Evolutionary conservation across 2,329 filamentous ascomycete species (phyloP).

Genomic region (Botrytis squamosa): DNA sequence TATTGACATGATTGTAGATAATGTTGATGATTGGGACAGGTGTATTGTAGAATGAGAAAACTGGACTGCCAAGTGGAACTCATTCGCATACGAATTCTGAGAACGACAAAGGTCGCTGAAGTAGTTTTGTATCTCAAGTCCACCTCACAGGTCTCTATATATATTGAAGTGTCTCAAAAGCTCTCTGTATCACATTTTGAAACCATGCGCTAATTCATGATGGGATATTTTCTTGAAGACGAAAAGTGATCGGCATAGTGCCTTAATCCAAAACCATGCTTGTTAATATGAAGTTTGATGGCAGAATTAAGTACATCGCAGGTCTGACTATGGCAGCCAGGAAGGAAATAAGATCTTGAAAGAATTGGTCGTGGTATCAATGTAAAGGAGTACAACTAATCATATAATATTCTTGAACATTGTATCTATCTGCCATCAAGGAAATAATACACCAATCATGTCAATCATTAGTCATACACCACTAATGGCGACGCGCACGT

Average conservation of each 20-base stretch:
- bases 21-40: too few relatives aligned
- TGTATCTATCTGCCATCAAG: not conserved
- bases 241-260: not conserved
- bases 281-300: rapidly evolving
- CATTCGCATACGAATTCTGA: not conserved
- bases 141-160: rapidly evolving
- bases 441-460: not conserved
- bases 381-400: rapidly evolving
- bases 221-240: rapidly evolving
- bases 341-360: not conserved
- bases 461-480: not conserved
- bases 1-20: not conserved
- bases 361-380: not conserved
- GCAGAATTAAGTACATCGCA: not conserved
- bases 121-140: not conserved
- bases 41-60: not conserved
- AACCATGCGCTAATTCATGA: rapidly evolving
- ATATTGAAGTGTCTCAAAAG: not conserved
- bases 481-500: not conserved
- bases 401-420: not conserved
- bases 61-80: not conserved
- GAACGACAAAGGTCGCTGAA: rapidly evolving
- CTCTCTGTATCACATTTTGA: rapidly evolving
- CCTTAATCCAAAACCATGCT: not conserved
- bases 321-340: not conserved